phyloP scores from a whole-genome alignment of 1,284 basidiomycete species.

The Apiotrichum laibachii region DNA sequence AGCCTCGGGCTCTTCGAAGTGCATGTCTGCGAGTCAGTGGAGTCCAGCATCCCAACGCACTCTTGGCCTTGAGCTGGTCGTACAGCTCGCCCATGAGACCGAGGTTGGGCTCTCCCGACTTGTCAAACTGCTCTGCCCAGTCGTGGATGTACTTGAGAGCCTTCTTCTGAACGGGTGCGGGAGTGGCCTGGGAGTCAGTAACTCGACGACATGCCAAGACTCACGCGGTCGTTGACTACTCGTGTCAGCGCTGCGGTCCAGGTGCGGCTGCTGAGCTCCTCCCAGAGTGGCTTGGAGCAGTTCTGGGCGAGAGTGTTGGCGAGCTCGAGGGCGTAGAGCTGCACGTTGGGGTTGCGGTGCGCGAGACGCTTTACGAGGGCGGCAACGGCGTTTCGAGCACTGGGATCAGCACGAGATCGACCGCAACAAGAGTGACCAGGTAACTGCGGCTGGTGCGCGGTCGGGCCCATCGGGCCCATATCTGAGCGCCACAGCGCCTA shows the following conservation, averaged over 20 bases:
- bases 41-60: constrained; percentile 53
- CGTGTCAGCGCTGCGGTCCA: constrained; percentile 87
- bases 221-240: constrained; percentile 80
- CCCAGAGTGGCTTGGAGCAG: constrained; percentile 73
- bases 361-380: constrained; percentile 84
- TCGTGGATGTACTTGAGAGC: constrained; percentile 70
- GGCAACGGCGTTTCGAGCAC: constrained; percentile 80
- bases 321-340: constrained; percentile 84
- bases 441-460: neutral
- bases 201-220: constrained; percentile 33
- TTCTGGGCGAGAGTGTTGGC: constrained; percentile 89
- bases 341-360: constrained; percentile 94
- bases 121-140: constrained; percentile 83
- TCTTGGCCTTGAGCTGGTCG: constrained; percentile 75
- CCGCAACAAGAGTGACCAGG: neutral
- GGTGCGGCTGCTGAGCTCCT: constrained; percentile 82
- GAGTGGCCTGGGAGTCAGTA: constrained; percentile 64
- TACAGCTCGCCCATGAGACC: constrained; percentile 91
- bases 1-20: constrained; percentile 65
- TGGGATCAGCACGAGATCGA: constrained; percentile 43
- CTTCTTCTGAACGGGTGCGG: constrained; percentile 79
- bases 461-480: too few species aligned
- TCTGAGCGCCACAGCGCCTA: too few species aligned
- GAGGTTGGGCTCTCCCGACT: constrained; percentile 63
- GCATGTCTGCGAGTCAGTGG: constrained; percentile 28